A percentile compares a stretch with the other conserved stretches of the same genome.
Conservation (phyloP, 208 protist genomes). For the Crithidia fasciculata region DNA sequence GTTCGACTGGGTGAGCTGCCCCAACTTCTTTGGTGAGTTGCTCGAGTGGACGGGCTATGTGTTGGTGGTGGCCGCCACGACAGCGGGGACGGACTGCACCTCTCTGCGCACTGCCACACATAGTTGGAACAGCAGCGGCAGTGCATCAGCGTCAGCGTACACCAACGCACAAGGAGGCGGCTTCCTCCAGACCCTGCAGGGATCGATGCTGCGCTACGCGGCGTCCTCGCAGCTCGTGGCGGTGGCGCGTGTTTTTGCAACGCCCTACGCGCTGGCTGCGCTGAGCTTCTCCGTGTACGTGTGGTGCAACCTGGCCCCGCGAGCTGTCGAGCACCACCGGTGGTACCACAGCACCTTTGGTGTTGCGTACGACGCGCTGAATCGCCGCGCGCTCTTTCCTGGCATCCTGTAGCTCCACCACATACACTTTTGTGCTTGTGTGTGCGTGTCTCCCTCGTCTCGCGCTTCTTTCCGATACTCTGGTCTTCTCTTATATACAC, state of each 20-base stretch:
- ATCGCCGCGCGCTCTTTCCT: conserved; percentile 49
- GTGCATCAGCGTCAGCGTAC: too few relatives aligned
- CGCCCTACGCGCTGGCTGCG: conserved; percentile 43
- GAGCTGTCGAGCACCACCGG: conserved; percentile 61
- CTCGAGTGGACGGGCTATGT: conserved; percentile 80
- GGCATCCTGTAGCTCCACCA: not conserved
- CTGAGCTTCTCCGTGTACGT: conserved; percentile 75
- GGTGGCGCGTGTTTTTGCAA: conserved; percentile 6
- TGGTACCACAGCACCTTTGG: conserved; percentile 79
- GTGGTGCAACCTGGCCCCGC: conserved; percentile 69
- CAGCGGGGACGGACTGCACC: conserved; percentile 6
- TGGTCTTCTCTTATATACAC: too few relatives aligned
- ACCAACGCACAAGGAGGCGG: not conserved
- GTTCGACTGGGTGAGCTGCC: conserved; percentile 79
- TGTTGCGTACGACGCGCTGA: conserved; percentile 43
- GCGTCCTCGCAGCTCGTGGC: not conserved
- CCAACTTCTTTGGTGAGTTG: conserved; percentile 83
- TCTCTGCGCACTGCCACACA: not conserved
- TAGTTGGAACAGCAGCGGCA: too few relatives aligned
- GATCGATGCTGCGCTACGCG: not conserved
- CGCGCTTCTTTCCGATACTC: too few relatives aligned
- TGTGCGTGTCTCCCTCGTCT: too few relatives aligned
- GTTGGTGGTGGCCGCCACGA: conserved; percentile 48
- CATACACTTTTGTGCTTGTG: too few relatives aligned
- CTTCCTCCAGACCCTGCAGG: not conserved